phyloP scores from a whole-genome alignment of 768 basidiomycete species.

The Boletellus ananiceps region DNA sequence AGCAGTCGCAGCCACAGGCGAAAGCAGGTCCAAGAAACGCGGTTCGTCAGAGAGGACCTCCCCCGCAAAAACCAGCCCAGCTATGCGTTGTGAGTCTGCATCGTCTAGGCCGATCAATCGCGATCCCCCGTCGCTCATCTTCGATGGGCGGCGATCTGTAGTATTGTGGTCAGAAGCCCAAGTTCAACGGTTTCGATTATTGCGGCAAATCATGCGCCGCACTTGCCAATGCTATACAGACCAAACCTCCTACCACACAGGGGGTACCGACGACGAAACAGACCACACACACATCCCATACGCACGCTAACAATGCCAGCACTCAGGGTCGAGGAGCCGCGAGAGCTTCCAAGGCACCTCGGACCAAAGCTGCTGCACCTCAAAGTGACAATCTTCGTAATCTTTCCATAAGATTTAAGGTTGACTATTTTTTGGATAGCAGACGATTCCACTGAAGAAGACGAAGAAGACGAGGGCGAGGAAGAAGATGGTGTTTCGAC shows the following conservation, averaged over 20 bases:
- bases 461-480: constrained; percentile 20
- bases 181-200: constrained; percentile 54
- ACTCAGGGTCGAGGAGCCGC: neutral
- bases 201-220: constrained; percentile 64
- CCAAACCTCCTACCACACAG: constrained; percentile 15
- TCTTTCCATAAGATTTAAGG: constrained; percentile 6
- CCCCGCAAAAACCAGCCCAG: constrained; percentile 18
- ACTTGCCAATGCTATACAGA: constrained; percentile 33
- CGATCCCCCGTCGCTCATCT: constrained; percentile 21
- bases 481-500: constrained; percentile 22
- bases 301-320: constrained; percentile 2
- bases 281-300: constrained; percentile 12
- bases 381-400: constrained; percentile 21
- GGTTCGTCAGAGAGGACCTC: constrained; percentile 10
- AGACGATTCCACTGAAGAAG: constrained; percentile 27
- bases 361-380: constrained; percentile 5
- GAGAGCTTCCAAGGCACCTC: constrained; percentile 17
- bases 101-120: constrained; percentile 23
- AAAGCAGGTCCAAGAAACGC: constrained; percentile 12
- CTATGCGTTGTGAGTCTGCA: constrained; percentile 27
- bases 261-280: constrained; percentile 15
- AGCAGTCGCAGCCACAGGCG: constrained; percentile 11
- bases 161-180: constrained; percentile 57
- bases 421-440: constrained; percentile 6
- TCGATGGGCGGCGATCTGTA: constrained; percentile 25